phyloP scores from a whole-genome alignment of 2,329 filamentous ascomycete genomes.

The Arachnomyces sp. region DNA sequence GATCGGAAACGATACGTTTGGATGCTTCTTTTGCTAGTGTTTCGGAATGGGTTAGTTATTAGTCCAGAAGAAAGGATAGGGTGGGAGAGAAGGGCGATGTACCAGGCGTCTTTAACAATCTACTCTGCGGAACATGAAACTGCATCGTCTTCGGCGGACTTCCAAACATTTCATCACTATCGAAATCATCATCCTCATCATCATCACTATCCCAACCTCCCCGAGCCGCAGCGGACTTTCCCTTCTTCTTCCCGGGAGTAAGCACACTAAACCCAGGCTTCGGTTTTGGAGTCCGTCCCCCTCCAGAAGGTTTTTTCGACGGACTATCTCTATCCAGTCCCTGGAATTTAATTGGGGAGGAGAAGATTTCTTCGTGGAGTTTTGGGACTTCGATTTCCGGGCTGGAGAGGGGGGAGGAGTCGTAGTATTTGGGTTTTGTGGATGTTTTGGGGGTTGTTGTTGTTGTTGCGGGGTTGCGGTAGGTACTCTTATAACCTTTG shows the following conservation, averaged over 20 bases:
- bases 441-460: conserved; percentile 25
- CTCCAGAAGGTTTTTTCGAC: conserved; percentile 32
- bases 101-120: conserved; percentile 44
- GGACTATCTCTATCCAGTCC: conserved; percentile 16
- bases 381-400: conserved; percentile 75
- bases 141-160: conserved; percentile 75
- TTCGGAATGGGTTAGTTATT: background rate
- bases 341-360: conserved; percentile 54
- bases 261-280: conserved; percentile 82
- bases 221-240: conserved; percentile 27
- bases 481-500: conserved; percentile 10
- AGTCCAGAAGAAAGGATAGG: background rate
- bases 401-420: conserved; percentile 59
- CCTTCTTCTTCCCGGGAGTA: conserved; percentile 53
- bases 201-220: conserved; percentile 64
- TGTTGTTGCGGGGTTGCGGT: conserved; percentile 13
- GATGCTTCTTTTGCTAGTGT: conserved; percentile 43
- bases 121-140: conserved; percentile 44
- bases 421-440: conserved; percentile 20
- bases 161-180: conserved; percentile 53
- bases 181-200: conserved; percentile 51
- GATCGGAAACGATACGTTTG: conserved; percentile 42
- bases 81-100: conserved; percentile 10
- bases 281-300: conserved; percentile 13
- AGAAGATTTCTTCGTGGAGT: conserved; percentile 77